phyloP scores from a whole-genome alignment of 1,139 yeast species.

The Suhomyces chickasaworum region DNA sequence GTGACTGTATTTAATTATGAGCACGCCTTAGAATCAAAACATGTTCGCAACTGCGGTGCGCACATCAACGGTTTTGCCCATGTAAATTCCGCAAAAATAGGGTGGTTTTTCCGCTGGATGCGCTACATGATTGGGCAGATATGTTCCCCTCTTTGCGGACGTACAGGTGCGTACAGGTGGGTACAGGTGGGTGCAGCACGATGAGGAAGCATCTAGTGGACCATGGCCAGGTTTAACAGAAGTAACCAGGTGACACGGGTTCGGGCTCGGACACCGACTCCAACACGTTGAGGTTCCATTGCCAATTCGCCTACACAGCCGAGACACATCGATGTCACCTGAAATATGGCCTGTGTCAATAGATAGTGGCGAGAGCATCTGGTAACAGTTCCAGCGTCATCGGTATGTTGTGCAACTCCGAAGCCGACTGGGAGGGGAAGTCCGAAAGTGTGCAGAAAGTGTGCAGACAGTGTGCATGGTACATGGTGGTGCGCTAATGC shows the following conservation, averaged over 20 bases:
- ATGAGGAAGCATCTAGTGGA: neutral
- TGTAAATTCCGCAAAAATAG: constrained; percentile 5
- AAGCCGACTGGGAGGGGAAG: constrained; percentile 9
- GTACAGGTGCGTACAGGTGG: constrained; percentile 7
- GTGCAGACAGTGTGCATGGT: neutral
- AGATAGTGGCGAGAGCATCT: neutral
- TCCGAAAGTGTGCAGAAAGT: constrained; percentile 8
- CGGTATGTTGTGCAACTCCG: constrained; percentile 4
- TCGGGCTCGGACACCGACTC: too few species aligned
- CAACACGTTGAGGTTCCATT: neutral
- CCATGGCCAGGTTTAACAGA: neutral
- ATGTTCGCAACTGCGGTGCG: neutral
- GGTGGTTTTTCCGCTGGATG: constrained; percentile 5
- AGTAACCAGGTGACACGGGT: neutral
- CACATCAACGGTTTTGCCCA: neutral
- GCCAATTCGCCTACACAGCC: neutral
- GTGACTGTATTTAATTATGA: too few species aligned
- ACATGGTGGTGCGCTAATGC: constrained; percentile 3
- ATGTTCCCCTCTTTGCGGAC: constrained; percentile 9
- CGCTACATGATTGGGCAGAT: constrained; percentile 10
- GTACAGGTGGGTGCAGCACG: constrained; percentile 1
- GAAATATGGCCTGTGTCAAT: neutral
- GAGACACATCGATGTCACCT: neutral
- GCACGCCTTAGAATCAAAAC: neutral
- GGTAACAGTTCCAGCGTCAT: neutral